phyloP scores from a whole-genome alignment of 805 yeast species.

The Teunomyces funiuensis region DNA sequence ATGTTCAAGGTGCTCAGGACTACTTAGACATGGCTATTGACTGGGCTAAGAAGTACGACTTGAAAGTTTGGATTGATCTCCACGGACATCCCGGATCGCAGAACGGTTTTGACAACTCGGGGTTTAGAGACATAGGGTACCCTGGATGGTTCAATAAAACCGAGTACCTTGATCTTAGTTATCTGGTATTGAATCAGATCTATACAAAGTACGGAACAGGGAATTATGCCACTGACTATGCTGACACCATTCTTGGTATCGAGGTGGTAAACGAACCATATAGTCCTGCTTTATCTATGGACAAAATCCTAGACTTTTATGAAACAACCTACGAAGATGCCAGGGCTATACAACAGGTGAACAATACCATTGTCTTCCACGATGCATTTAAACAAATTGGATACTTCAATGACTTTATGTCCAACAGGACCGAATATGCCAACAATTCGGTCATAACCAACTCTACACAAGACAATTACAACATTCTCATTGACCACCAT shows the following conservation, averaged over 20 bases:
- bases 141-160: conserved; percentile 37
- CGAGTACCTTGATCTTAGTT: conserved; percentile 27
- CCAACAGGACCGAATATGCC: conserved; percentile 15
- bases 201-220: conserved; percentile 36
- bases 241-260: conserved; percentile 38
- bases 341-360: conserved; percentile 26
- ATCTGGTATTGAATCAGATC: conserved; percentile 32
- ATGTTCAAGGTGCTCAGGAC: conserved; percentile 62
- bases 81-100: conserved; percentile 87
- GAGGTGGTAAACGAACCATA: conserved; percentile 44
- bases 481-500: conserved; percentile 41
- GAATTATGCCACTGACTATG: conserved; percentile 18
- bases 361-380: conserved; percentile 54
- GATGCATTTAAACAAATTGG: conserved; percentile 63
- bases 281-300: conserved; percentile 23
- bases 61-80: conserved; percentile 72
- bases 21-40: conserved; percentile 63
- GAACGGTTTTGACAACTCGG: conserved; percentile 84
- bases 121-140: conserved; percentile 48
- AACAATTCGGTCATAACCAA: conserved; percentile 7
- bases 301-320: conserved; percentile 29
- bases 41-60: conserved; percentile 62
- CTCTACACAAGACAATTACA: conserved; percentile 18
- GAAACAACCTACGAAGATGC: conserved; percentile 31
- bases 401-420: conserved; percentile 52